phyloP scores from a whole-genome alignment of 1,139 yeast species.

The Diutina scorzettiae region DNA sequence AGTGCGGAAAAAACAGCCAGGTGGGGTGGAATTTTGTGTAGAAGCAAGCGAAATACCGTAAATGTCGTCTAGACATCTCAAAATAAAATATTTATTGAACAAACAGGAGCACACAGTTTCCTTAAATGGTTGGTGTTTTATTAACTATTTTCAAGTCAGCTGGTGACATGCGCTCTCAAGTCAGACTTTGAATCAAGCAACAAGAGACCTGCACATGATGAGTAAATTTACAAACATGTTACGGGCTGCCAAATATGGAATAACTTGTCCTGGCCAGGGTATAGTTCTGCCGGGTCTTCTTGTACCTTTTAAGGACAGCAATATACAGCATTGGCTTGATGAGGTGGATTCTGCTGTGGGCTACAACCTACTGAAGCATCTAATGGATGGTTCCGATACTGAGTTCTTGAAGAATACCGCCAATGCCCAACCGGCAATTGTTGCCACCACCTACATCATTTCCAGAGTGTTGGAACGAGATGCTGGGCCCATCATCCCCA shows the following conservation, averaged over 20 bases:
- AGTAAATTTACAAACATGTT: no score
- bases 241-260: constrained; percentile 1
- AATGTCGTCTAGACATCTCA: no score
- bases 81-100: no score
- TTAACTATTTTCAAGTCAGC: no score
- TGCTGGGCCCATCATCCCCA: background rate
- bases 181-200: no score
- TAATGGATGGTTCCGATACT: background rate
- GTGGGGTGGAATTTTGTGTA: no score
- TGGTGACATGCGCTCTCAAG: no score
- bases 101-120: no score
- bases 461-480: background rate
- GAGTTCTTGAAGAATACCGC: background rate
- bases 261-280: constrained; percentile 5
- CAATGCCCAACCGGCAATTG: constrained; percentile 5
- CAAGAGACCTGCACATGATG: no score
- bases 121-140: no score
- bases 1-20: no score
- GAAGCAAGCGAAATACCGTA: no score
- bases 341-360: background rate
- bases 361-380: background rate
- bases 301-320: background rate
- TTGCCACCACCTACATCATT: constrained; percentile 4
- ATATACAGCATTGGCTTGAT: background rate
- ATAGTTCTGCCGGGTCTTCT: background rate